Conservation (phyloP, 2,329 filamentous ascomycete species). For the Drechslerella coelobrocha region DNA sequence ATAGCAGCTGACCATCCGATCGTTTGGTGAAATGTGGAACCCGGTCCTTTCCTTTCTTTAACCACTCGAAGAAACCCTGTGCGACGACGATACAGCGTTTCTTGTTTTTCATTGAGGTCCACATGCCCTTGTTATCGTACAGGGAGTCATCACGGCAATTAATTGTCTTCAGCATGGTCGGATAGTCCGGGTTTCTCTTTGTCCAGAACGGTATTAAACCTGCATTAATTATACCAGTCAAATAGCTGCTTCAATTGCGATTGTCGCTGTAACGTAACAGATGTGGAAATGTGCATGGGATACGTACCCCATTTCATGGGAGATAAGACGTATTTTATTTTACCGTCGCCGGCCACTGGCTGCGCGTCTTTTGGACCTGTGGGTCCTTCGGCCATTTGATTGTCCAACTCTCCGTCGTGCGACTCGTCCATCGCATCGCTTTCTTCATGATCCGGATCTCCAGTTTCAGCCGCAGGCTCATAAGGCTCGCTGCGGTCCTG, state of each 20-base stretch:
- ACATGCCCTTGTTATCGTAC: constrained; percentile 78
- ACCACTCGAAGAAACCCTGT: constrained; percentile 96
- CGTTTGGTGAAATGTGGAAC: constrained; percentile 79
- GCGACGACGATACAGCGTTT: constrained; percentile 88
- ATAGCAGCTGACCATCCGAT: constrained; percentile 83
- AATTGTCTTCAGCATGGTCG: constrained; percentile 82
- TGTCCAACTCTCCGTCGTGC: constrained; percentile 26
- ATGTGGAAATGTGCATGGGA: constrained; percentile 11
- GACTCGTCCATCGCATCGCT: constrained; percentile 47
- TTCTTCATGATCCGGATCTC: constrained; percentile 49
- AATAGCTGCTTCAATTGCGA: not conserved
- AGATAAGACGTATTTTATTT: constrained; percentile 78
- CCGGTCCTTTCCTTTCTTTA: constrained; percentile 82
- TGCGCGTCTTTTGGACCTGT: not conserved
- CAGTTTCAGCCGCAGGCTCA: constrained; percentile 53
- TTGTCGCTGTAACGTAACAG: not conserved
- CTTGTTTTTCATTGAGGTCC: constrained; percentile 85
- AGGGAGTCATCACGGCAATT: constrained; percentile 94
- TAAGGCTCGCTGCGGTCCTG: constrained; percentile 47
- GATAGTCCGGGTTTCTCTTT: constrained; percentile 79
- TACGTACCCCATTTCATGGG: constrained; percentile 83
- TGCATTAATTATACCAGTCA: constrained; percentile 49
- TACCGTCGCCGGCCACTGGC: constrained; percentile 44
- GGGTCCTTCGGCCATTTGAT: constrained; percentile 28
- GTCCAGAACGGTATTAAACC: constrained; percentile 91